A percentile compares a stretch with the other conserved stretches of the same genome.
Evolutionary conservation across 805 yeast genomes (phyloP).

Genomic region (Yarrowia sp.): DNA sequence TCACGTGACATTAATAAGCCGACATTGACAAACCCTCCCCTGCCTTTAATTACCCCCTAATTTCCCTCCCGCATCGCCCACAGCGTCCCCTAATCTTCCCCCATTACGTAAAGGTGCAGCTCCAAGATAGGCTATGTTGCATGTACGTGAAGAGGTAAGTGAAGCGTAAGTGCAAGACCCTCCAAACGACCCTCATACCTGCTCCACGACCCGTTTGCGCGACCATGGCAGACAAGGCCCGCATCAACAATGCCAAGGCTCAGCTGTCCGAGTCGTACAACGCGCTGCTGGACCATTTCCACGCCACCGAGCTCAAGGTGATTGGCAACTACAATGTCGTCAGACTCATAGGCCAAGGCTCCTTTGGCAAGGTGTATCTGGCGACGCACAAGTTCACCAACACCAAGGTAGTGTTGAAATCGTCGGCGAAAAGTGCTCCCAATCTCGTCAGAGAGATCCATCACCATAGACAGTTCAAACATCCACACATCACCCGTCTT

Average conservation of each 20-base stretch:
- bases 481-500: slow-evolving; percentile 80
- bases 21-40: background rate
- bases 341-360: slow-evolving; percentile 85
- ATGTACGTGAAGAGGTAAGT: background rate
- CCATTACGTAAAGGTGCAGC: slow-evolving; percentile 17
- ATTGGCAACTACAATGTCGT: slow-evolving; percentile 83
- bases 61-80: too few species aligned
- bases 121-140: slow-evolving; percentile 18
- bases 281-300: slow-evolving; percentile 59
- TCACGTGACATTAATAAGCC: too few species aligned
- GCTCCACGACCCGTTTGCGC: background rate
- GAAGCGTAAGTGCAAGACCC: too few species aligned
- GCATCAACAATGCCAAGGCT: slow-evolving; percentile 55
- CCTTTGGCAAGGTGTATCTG: slow-evolving; percentile 85
- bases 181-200: too few species aligned
- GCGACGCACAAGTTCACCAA: slow-evolving; percentile 80
- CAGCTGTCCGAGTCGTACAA: slow-evolving; percentile 70
- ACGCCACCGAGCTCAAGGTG: slow-evolving; percentile 57
- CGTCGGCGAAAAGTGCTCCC: slow-evolving; percentile 77
- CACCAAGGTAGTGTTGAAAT: slow-evolving; percentile 82
- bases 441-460: slow-evolving; percentile 89
- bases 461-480: slow-evolving; percentile 82
- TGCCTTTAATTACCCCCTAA: too few species aligned
- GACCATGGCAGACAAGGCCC: slow-evolving; percentile 44
- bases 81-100: background rate